Percentiles rank a stretch among this genome's conserved stretches.
These are phyloP conservation scores for Streptanthus diversifolius DNA, from an alignment of 345 rosid genomes.

Conservation along the genomic window DNA sequence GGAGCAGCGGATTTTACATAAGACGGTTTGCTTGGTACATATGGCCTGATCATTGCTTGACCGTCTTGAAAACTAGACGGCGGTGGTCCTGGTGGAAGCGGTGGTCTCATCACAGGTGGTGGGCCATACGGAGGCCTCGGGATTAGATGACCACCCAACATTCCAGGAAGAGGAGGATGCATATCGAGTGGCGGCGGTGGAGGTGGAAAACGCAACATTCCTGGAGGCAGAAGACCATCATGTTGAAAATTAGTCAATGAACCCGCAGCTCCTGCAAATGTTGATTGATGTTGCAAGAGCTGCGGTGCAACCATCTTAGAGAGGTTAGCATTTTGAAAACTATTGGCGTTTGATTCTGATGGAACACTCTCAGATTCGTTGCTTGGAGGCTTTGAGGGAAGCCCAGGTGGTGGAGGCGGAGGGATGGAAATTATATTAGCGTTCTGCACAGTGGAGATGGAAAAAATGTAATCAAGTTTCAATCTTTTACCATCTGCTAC, in stretches of 20 bases:
- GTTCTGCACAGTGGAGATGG: constrained; percentile 38
- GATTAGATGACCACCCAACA: constrained; percentile 57
- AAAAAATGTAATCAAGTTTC: constrained; percentile 4
- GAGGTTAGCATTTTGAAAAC: constrained; percentile 37
- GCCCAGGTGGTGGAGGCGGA: constrained; percentile 62
- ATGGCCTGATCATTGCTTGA: constrained; percentile 44
- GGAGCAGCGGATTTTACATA: constrained; percentile 97
- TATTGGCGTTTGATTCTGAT: constrained; percentile 45
- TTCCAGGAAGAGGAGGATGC: constrained; percentile 56
- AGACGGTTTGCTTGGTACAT: constrained; percentile 78
- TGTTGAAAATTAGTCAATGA: constrained; percentile 45
- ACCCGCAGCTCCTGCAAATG: constrained; percentile 43
- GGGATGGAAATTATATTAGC: constrained; percentile 46
- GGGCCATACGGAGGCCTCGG: constrained; percentile 88
- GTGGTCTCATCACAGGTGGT: constrained; percentile 94
- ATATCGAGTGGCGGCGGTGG: constrained; percentile 78
- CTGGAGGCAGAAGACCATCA: constrained; percentile 64
- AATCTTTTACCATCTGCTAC: background rate
- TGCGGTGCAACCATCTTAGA: constrained; percentile 64
- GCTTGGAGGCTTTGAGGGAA: constrained; percentile 43
- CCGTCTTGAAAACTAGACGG: constrained; percentile 62
- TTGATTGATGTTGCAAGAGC: constrained; percentile 53
- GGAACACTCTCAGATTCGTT: constrained; percentile 46
- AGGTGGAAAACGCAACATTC: constrained; percentile 67
- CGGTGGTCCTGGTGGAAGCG: constrained; percentile 96